These are phyloP conservation scores for Cytospora piceae DNA, from an alignment of 2,329 filamentous ascomycete species.

Conservation along the genomic window DNA sequence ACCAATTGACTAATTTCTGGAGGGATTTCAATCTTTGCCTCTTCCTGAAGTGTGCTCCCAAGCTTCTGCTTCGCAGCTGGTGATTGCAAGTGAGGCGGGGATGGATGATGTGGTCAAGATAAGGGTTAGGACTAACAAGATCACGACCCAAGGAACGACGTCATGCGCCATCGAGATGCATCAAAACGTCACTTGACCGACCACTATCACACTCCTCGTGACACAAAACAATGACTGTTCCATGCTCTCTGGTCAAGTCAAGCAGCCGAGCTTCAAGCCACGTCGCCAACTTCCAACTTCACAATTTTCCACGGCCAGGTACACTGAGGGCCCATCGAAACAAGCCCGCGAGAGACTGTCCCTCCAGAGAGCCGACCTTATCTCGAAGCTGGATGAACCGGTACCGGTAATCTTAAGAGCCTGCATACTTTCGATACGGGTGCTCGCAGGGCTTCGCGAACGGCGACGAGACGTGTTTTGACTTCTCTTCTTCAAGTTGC, in stretches of 20 bases:
- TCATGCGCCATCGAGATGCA: slow-evolving; percentile 2
- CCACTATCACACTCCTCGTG: not conserved
- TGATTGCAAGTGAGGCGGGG: not conserved
- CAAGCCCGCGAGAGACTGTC: not conserved
- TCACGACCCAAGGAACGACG: not conserved
- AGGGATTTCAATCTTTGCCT: too few relatives aligned
- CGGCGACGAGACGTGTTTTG: not conserved
- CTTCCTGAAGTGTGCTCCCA: too few relatives aligned
- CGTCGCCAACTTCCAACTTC: too few relatives aligned
- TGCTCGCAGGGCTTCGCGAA: not conserved
- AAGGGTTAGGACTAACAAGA: not conserved
- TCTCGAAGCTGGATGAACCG: not conserved
- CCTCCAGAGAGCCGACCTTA: not conserved
- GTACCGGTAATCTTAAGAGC: not conserved
- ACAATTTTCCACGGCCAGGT: too few relatives aligned
- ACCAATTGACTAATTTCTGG: too few relatives aligned
- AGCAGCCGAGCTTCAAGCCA: too few relatives aligned
- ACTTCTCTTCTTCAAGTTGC: not conserved
- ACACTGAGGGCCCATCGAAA: too few relatives aligned
- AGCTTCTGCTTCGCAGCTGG: too few relatives aligned
- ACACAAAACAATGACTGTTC: not conserved
- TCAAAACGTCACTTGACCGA: not conserved
- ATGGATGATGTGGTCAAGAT: not conserved
- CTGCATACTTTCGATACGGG: not conserved
- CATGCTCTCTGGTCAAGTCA: too few relatives aligned